Evolutionary conservation across 2,329 filamentous ascomycete species (phyloP), one percentile per base, ranked within the genome.

Genomic region (Colletotrichum noveboracense): DNA sequence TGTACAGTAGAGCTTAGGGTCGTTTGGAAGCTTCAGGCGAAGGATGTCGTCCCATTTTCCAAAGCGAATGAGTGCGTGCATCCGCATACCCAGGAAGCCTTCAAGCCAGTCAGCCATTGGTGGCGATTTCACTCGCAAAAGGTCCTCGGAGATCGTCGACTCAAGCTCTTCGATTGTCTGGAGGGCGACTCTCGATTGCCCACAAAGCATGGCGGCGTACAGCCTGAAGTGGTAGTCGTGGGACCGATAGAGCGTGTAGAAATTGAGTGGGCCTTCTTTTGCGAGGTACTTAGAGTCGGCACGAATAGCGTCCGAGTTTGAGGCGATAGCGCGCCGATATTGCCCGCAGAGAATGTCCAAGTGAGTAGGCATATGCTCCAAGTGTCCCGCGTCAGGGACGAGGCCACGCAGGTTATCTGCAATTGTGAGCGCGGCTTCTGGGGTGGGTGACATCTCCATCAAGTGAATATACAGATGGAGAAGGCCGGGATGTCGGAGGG

Each of bases 91-190:
- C 5, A 94, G 83, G 78, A 95, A 95, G 2, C 90, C 90, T 82
- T 96, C 94, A 1, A 96, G 86, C 91, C 93, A 96, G 82, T 96
- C 93, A 1, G 94, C 93, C 94, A 96, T 95, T 0, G 93, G 93
- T 0, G 93, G 93, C 0, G 90, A 92, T 76, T 92, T 81, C 6
- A 94, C 86, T 0, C 90, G 89, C 0, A 96, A 86, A 5, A 96
- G 83, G 0, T 89, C 88, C 69, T 93, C 91, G 0, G 94, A 90
- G 6, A 96, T 84, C 0, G 91, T 91, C 0, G 83, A 84, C 79
- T 95, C 93, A 64, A 96, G 88, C 60, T 87, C 85, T 0, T 80
- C 78, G 0, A 90, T 89, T 0, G 93, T 92, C 1, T 93, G 89
- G 3, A 96, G 81, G 0, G 93, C 93, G 13, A 93, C 86, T 28